phyloP scores from a whole-genome alignment of 139 green algal genomes.

The Chlorella sp. region DNA sequence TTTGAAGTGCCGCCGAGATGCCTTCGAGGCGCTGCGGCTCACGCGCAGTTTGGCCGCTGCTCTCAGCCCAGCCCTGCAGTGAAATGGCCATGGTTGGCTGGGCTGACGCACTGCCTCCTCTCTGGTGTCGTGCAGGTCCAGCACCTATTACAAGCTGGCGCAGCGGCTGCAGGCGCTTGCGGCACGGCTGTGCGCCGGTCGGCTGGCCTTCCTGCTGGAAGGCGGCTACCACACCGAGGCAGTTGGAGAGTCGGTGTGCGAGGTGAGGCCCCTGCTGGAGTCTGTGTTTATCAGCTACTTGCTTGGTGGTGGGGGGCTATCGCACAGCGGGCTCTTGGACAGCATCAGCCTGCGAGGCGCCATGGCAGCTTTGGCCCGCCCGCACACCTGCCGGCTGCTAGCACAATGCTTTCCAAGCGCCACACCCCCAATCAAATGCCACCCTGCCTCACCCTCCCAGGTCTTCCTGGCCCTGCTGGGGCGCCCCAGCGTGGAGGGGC shows the following conservation, averaged over 20 bases:
- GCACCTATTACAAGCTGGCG: slow-evolving; percentile 29
- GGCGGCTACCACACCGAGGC: slow-evolving; percentile 40
- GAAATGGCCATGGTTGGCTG: no score
- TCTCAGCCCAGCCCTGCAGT: no score
- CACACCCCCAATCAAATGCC: not conserved
- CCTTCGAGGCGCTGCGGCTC: no score
- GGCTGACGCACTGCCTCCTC: no score
- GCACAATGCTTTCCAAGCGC: not conserved
- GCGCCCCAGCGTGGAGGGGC: slow-evolving; percentile 17
- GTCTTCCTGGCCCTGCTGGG: slow-evolving; percentile 31
- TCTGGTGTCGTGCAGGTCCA: not conserved
- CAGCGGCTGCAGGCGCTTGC: slow-evolving; percentile 9
- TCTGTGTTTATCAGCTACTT: not conserved
- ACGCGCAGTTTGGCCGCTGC: no score
- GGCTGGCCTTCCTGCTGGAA: slow-evolving; percentile 41
- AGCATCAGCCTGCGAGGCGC: no score
- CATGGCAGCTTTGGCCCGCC: not conserved
- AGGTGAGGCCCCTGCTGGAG: slow-evolving; percentile 10
- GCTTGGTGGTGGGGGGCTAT: no score
- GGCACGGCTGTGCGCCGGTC: slow-evolving; percentile 24
- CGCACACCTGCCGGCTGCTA: not conserved
- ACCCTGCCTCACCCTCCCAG: not conserved
- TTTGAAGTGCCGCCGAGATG: no score
- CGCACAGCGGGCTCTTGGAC: no score
- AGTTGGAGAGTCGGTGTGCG: slow-evolving; percentile 32